Base-by-base conservation (phyloP, 352 stramenopile species). In the Globisporangium megalacanthum region DNA sequence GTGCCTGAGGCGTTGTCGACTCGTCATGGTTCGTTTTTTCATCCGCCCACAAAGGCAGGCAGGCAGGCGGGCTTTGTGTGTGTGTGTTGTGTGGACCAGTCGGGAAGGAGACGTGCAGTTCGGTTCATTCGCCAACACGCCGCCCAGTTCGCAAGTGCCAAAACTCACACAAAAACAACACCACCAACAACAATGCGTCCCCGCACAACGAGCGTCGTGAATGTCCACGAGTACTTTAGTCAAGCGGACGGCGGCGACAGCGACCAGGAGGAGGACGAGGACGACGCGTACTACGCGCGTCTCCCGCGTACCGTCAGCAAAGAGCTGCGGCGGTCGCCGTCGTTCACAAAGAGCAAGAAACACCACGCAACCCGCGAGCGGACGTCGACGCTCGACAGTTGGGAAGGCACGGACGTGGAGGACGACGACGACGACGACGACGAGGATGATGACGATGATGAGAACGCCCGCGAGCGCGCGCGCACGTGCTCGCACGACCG, bases 141-240 rank as follows among this genome's bases (percentile, higher is more conserved):
- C 41, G 20, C 36, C 17, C 36, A n/a, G 49, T 41, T 15, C 46
- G 36, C 52, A 50, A 33, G 22, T 39, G 35, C 2, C 35, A 20
- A 20, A 14, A 19, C n/a, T 14, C 35, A 7, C 33, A 6, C 15
- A 29, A 56, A 19, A 48, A 22, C 51, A 56, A 49, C 31, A 44
- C 13, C 22, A 17, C 7, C 35, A 39, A 19, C 47, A 67, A 41
- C 39, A 39, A 91, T 92, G 82, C 74, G 82, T 33, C 77, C 81
- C 52, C 79, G 82, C 29, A 89, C 82, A 46, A 82, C 80, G 66
- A 86, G 73, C 60, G 76, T 92, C 13, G 75, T 88, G 45, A 88
- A 71, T 60, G 69, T 82, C 45, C 62, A 72, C 67, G 81, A 92
- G 55, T 92, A 92, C 64, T 92, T 92, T 61, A 70, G 77, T 52